These are phyloP conservation scores for Digitaria exilis DNA, from an alignment of 202 grass and related monocot species.

Conservation along the genomic window DNA sequence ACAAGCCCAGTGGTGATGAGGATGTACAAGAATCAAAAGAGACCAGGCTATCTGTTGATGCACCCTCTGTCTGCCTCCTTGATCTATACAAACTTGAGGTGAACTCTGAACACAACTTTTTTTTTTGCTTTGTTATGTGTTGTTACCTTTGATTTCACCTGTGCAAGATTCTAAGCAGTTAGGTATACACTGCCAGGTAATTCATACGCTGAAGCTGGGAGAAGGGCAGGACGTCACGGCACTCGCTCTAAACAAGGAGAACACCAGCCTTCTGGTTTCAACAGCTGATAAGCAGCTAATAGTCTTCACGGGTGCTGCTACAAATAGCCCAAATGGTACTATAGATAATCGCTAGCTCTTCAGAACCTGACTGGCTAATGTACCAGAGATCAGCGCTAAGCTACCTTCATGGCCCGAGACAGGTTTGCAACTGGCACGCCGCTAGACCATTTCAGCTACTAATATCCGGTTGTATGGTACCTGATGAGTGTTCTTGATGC, in stretches of 20 bases:
- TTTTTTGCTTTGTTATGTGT: neutral
- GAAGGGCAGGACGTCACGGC: constrained; percentile 75
- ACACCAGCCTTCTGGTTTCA: constrained; percentile 81
- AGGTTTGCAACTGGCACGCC: constrained; percentile 14
- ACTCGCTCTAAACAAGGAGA: constrained; percentile 81
- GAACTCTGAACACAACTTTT: constrained; percentile 37
- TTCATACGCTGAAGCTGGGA: constrained; percentile 67
- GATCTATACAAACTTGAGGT: constrained; percentile 93
- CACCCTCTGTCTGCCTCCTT: constrained; percentile 89
- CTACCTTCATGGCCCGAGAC: neutral
- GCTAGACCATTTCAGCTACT: constrained; percentile 11
- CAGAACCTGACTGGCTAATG: constrained; percentile 16
- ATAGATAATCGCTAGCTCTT: constrained; percentile 32
- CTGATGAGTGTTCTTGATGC: constrained; percentile 16
- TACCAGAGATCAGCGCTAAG: neutral
- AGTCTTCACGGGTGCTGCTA: constrained; percentile 78
- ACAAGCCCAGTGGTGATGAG: constrained; percentile 34
- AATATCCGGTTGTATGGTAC: neutral
- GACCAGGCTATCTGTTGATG: constrained; percentile 49
- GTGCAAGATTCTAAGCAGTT: constrained; percentile 33
- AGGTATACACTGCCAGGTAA: constrained; percentile 57
- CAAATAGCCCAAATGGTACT: constrained; percentile 48
- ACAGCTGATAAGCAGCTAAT: constrained; percentile 84
- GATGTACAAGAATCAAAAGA: constrained; percentile 36
- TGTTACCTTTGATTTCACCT: constrained; percentile 24